These are phyloP conservation scores for Xylaria sp. DNA, from an alignment of 2,329 filamentous ascomycete genomes.

Conservation along the genomic window DNA sequence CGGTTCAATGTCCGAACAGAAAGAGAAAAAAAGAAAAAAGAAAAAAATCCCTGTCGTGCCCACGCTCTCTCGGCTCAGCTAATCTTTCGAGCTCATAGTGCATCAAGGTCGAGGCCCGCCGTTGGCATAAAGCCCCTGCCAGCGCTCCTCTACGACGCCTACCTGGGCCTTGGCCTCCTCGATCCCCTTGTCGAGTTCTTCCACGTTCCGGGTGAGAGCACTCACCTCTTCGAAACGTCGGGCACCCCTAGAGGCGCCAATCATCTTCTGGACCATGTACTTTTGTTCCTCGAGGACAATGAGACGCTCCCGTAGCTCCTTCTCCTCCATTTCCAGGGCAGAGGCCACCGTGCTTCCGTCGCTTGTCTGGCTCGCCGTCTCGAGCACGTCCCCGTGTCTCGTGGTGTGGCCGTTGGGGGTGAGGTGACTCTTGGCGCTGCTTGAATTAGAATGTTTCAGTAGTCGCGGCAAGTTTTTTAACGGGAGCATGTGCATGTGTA, in stretches of 20 bases:
- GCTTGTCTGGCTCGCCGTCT: conserved; percentile 56
- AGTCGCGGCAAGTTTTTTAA: conserved; percentile 76
- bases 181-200: conserved; percentile 83
- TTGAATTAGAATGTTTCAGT: conserved; percentile 56
- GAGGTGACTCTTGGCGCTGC: conserved; percentile 42
- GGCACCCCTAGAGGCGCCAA: conserved; percentile 74
- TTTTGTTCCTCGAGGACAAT: conserved; percentile 90
- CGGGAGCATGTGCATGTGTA: conserved; percentile 90
- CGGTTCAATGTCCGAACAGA: conserved; percentile 1
- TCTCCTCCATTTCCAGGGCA: conserved; percentile 79
- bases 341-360: conserved; percentile 57
- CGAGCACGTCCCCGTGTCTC: conserved; percentile 51
- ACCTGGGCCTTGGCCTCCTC: conserved; percentile 69
- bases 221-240: conserved; percentile 86
- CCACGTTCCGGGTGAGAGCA: conserved; percentile 77
- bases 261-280: conserved; percentile 87
- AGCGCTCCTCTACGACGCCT: conserved; percentile 65
- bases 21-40: not conserved
- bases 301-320: conserved; percentile 76
- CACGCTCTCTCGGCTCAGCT: not conserved
- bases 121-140: conserved; percentile 57
- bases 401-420: conserved; percentile 42
- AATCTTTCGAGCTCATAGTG: not conserved
- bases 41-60: not conserved
- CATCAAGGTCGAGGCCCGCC: conserved; percentile 25